Base-by-base conservation (phyloP, 441 rosid genomes). In the Euphorbia neoarborescens region DNA sequence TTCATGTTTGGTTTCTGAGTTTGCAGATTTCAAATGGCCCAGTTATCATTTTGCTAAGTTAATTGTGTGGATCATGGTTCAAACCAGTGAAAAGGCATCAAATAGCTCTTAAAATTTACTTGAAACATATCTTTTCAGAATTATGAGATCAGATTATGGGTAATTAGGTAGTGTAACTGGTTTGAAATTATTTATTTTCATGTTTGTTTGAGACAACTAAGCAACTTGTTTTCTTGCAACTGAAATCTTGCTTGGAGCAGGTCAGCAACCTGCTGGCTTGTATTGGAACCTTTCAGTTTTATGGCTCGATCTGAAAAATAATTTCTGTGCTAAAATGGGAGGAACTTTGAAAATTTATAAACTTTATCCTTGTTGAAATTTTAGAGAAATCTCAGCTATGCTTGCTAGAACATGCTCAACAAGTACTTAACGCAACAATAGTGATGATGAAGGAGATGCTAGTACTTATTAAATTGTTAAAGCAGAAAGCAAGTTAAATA, bases 61-160 rank as follows among this genome's bases (percentile, higher is more conserved):
- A 15, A 30, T 63, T 66, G 22, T 50, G 7, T 19, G 25, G 34
- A 9, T 46, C 56, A 66, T 46, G 27, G 17, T 27, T 50, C 28
- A 67, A 53, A 59, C 60, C 10, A 50, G 30, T 64, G 68, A 42
- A 51, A 51, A 63, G 3, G 68, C n/a, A 42, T 22, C 19, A 51
- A 11, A 2, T 32, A 11, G 60, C 15, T n/a, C 3, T 8, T 34
- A 20, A 5, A 25, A 50, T 51, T 44, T 66, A n/a, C 27, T 66
- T 5, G 60, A 4, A n/a, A 30, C 22, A 19, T 25, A 27, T 66
- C 30, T 13, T 66, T 24, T 51, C 13, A 50, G 59, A 30, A 32
- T 50, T 20, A 24, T 46, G 37, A 65, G 27, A 37, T 13, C 12
- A 17, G 24, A 9, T 14, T 25, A 40, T 40, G 34, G 35, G 63